Evolutionary conservation across 2,329 filamentous ascomycete genomes (phyloP), one percentile per base, ranked within the genome.

Genomic region (Aspergillus brunneoviolaceus): DNA sequence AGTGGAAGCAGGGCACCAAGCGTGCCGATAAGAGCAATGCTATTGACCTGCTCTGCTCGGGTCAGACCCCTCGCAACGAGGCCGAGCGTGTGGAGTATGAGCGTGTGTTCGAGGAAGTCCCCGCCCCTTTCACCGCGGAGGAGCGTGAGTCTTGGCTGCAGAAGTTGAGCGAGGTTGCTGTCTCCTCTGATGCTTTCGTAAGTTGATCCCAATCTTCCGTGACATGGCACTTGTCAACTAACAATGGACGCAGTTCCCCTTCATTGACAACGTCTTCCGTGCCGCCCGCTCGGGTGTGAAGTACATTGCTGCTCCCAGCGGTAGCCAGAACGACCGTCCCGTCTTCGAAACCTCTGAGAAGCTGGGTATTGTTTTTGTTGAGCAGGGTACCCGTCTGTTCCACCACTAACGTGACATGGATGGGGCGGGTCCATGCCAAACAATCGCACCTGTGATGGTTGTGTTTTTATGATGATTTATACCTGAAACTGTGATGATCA

Each of bases 1-100:
- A 94, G 82, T 99, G 92, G 91, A 97, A 96, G 85, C 94, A 95
- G 82, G 94, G 95, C 70, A 92, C 90, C 74, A 98, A 98, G 87
- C 88, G 95, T 60, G 86, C 95, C 51, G 94, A 97, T 77, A 99
- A 98, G 87, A 96, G 90, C 82, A 99, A 99, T 76, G 94, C 93
- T 66, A 97, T 98, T 72, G 95, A 98, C 75, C 84, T 98, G 73
- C 87, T 98, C 65, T 95, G 95, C 76, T 95, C 91, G 63, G 94
- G 94, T 55, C 85, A 96, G 78, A 86, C 97, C 27, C 93, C 94
- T 58, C 89, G 89, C 77, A 86, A 85, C 21, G 93, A 92, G 2
- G 83, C 90, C 42, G 95, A 99, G 84, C 88, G 89, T 65, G 89
- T 90, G 68, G 88, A 89, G 62, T 99, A 95, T 75, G 93, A 96